These are phyloP conservation scores for Diaporthe vaccinii DNA, from an alignment of 2,329 filamentous ascomycete species.

Conservation along the genomic window DNA sequence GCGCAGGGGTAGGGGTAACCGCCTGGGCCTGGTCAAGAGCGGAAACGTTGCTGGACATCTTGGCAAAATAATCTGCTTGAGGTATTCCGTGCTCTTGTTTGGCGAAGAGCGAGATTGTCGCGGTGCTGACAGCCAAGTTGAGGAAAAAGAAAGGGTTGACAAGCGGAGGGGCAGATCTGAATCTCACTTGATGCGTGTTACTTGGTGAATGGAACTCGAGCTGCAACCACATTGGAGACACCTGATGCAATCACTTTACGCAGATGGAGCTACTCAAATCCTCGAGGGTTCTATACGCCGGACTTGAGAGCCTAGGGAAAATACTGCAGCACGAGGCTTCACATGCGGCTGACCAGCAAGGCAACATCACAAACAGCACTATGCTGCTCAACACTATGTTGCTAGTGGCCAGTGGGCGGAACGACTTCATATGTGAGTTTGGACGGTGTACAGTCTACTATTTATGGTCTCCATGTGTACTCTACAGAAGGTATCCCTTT, in stretches of 20 bases:
- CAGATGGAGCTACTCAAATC: not conserved
- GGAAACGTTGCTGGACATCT: not conserved
- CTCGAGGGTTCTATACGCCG: not conserved
- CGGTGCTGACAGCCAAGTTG: not conserved
- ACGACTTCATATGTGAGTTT: not conserved
- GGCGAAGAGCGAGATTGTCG: not conserved
- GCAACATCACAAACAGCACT: not conserved
- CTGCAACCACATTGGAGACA: not conserved
- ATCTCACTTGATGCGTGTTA: not conserved
- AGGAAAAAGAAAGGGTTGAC: not conserved
- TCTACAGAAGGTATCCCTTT: not conserved
- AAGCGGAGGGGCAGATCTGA: not conserved
- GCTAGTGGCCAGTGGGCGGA: too few relatives aligned
- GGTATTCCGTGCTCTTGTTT: not conserved
- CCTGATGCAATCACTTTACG: not conserved
- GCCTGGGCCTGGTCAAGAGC: not conserved
- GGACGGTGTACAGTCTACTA: not conserved
- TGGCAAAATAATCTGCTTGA: not conserved
- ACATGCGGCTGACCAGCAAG: not conserved
- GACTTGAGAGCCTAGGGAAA: not conserved
- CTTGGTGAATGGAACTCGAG: not conserved
- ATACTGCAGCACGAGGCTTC: not conserved
- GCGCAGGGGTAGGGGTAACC: not conserved
- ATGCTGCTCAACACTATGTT: too few relatives aligned
- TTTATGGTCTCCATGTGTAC: not conserved